Evolutionary conservation across 2,329 filamentous ascomycete genomes (phyloP), one percentile per base, ranked within the genome.

Genomic region (Periconia sp.): DNA sequence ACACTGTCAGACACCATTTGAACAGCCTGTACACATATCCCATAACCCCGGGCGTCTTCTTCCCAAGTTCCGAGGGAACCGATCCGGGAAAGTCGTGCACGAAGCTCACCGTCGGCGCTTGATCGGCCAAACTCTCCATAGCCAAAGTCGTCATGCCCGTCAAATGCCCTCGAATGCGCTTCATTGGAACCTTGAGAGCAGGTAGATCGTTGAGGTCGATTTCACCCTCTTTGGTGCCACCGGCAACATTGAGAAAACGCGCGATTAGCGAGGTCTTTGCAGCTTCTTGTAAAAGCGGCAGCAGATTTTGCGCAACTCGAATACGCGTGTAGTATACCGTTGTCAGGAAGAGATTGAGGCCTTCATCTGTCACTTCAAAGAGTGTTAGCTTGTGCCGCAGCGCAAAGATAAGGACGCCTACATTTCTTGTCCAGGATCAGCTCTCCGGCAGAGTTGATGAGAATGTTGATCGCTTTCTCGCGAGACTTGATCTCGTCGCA

Each of bases 181-280:
- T 47, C 3, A 56, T 42, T 3, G 50, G 48, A 42, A 65, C 49
- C 9, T 37, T 27, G 11, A 49, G 23, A 3, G 50, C 54, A 37
- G 61, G 53, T 20, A 66, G 54, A 50, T 70, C 62, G n/a, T 52
- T 44, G 33, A 53, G 50, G 18, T 61, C 49, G n/a, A 70, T 59
- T 30, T 27, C 37, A 5, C 65, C 64, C 55, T 69, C 66, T 7
- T 52, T 55, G 7, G 55, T 55, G 7, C 52, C 66, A 6, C 43
- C 55, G 33, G 56, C 57, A 19, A 54, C 33, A 19, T 50, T 37
- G 19, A 54, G 9, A 14, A 54, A 41, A 18, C 47, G 52, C 2
- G 47, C 42, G 13, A 54, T 41, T 2, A 30, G 46, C 17, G 13
- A 37, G 6, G 41, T 41, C 1, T 1, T 14, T 17, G 23, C 30